Percentiles rank a stretch among this genome's conserved stretches.
Evolutionary conservation across 352 stramenopile genomes (phyloP).

Genomic region (Phytophthora idaei): DNA sequence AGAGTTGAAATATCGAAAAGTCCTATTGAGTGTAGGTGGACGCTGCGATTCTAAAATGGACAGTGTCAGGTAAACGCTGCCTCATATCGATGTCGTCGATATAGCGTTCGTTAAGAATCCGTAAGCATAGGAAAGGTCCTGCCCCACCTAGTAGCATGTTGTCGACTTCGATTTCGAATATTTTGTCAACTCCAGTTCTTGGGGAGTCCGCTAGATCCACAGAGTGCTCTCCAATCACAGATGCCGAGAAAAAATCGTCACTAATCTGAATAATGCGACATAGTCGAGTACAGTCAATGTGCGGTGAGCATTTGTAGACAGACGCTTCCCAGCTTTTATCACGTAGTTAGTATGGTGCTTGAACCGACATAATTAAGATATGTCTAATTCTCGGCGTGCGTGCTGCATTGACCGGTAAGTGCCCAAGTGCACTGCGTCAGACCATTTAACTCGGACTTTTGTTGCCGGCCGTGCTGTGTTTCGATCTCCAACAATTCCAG

Average conservation of each 20-base stretch:
- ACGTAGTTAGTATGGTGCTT: not conserved
- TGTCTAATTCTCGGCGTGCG: not conserved
- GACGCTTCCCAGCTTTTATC: not conserved
- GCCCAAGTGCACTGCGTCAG: not conserved
- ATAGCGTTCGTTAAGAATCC: not conserved
- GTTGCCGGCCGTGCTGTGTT: not conserved
- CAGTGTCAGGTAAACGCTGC: not conserved
- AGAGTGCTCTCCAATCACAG: not conserved
- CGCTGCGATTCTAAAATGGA: not conserved
- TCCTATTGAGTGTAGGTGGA: not conserved
- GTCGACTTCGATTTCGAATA: not conserved
- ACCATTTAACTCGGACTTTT: not conserved
- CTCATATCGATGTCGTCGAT: not conserved
- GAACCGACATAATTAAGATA: not conserved
- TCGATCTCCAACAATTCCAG: not conserved
- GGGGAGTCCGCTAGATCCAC: not conserved
- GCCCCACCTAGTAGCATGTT: not conserved
- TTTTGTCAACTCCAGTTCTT: not conserved
- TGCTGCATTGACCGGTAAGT: not conserved
- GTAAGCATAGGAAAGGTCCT: not conserved
- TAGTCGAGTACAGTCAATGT: not conserved
- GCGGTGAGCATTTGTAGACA: not conserved
- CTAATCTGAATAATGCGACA: not conserved
- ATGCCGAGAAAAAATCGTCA: not conserved
- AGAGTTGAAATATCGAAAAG: not conserved